Percentiles rank a stretch among this genome's conserved stretches.
Conservation (phyloP, 176 grass and related monocot genomes). For the Phyllostachys edulis region DNA sequence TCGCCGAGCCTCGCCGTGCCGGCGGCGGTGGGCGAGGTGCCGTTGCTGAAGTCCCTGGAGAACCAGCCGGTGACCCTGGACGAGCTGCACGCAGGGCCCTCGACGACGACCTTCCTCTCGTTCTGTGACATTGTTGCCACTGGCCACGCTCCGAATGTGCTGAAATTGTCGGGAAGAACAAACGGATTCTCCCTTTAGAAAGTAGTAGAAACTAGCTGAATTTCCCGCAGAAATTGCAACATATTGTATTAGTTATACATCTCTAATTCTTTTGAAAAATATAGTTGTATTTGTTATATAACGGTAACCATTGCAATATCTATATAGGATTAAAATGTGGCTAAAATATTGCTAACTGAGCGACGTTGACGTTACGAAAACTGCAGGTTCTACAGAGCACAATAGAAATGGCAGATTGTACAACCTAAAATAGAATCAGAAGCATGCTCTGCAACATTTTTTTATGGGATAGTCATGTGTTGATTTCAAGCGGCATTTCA, state of each 20-base stretch:
- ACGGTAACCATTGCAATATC: no score
- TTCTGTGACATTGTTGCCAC: conserved; percentile 68
- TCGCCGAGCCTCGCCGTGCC: conserved; percentile 15
- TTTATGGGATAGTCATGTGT: neutral
- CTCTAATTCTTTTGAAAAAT: no score
- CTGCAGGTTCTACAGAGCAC: neutral
- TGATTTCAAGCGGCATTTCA: neutral
- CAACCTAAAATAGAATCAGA: neutral
- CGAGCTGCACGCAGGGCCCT: conserved; percentile 70
- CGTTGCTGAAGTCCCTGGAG: conserved; percentile 45
- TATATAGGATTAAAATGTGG: neutral
- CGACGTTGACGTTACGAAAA: neutral
- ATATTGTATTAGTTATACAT: no score
- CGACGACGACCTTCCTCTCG: conserved; percentile 60
- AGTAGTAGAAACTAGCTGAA: neutral
- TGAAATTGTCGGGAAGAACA: conserved; percentile 21
- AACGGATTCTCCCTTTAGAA: neutral
- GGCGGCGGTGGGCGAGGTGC: neutral
- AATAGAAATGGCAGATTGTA: neutral
- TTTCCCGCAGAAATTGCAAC: no score
- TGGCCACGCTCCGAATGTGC: conserved; percentile 90
- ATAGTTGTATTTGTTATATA: no score
- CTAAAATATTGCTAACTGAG: neutral
- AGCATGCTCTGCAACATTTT: neutral
- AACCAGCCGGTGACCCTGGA: conserved; percentile 84